Evolutionary conservation across 768 basidiomycete genomes (phyloP), one percentile per base, ranked within the genome.

Genomic region (Fistulinella prunicolor): DNA sequence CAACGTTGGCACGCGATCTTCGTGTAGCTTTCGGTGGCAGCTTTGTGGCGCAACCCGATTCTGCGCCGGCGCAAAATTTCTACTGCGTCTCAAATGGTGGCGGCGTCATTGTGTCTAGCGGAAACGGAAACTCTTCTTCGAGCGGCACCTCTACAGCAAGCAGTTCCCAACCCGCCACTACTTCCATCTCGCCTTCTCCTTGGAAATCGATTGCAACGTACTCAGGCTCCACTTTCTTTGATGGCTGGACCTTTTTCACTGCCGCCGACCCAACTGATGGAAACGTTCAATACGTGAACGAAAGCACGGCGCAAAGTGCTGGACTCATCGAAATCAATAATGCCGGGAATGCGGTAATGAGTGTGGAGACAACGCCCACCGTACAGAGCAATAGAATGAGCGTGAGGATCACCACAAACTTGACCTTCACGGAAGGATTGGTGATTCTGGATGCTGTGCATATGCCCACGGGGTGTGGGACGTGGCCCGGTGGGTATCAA

Each of bases 391-490:
- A 77, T 45, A 80, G 94, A 50, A 76, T 81, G 65, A 85, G 86
- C 54, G 77, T 95, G 32, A 83, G 94, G 53, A 86, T 97, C 55
- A 82, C 81, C 40, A 82, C 85, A 0, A 62, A 81, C 23, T 64
- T 71, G 43, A 66, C 70, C 3, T 86, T 80, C 59, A 86, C 78
- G 28, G 80, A 81, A 8, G 84, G 78, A 30, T 73, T 96, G 29
- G 74, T 93, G 52, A 73, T 94, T 38, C 76, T 94, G 75, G 91
- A 94, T 67, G 79, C 89, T 21, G 75, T 82, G 21, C 92, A 95
- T 64, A 91, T 94, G 85, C 92, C 92, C 8, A 83, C 83, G 0
- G 93, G 92, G 13, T 94, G 92, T 66, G 92, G 84, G 30, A 84
- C 83, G 21, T 93, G 90, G 91, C 89, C 89, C 49, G 75, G 72